Percentiles rank a stretch among this genome's conserved stretches.
Evolutionary conservation across 805 yeast species (phyloP).

Genomic region (Scheffersomyces stipitis): DNA sequence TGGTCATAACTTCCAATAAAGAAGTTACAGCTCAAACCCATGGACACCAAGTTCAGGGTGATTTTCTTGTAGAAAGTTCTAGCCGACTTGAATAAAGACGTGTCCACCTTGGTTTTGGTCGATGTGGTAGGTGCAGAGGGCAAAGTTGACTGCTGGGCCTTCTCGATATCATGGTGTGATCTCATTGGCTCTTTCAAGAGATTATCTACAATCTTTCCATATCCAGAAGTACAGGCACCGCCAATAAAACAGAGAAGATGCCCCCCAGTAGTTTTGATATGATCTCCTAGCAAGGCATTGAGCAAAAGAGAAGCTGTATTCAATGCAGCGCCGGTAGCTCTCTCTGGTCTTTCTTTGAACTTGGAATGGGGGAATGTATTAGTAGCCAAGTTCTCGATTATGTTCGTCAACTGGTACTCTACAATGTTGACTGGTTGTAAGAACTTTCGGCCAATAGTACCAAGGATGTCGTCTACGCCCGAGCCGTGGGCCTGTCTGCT

Average conservation of each 20-base stretch:
- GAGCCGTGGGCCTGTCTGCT: constrained; percentile 10
- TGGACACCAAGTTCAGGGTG: constrained; percentile 46
- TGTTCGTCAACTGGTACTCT: constrained; percentile 50
- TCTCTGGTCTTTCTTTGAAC: constrained; percentile 46
- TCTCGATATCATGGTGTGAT: constrained; percentile 62
- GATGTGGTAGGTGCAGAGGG: constrained; percentile 33
- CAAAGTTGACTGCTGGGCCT: constrained; percentile 35
- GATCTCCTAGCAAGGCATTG: constrained; percentile 38
- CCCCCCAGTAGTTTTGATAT: constrained; percentile 48
- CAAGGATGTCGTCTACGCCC: constrained; percentile 12
- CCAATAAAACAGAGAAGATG: constrained; percentile 56
- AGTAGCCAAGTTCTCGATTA: constrained; percentile 48
- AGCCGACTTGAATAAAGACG: constrained; percentile 35
- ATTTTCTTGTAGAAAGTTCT: constrained; percentile 48
- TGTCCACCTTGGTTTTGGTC: constrained; percentile 30
- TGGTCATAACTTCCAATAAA: constrained; percentile 71
- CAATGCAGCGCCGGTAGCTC: constrained; percentile 63
- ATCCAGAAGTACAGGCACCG: constrained; percentile 67
- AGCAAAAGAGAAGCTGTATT: constrained; percentile 44
- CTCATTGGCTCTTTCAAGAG: constrained; percentile 61
- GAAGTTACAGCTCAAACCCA: constrained; percentile 56
- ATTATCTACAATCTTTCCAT: constrained; percentile 59
- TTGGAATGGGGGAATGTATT: constrained; percentile 49
- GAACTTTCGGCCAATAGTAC: constrained; percentile 35
- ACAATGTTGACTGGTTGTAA: constrained; percentile 48